Evolutionary conservation across 73 alveolate species (phyloP), one percentile per base, ranked within the genome.

Genomic region (Paramecium octaurelia): DNA sequence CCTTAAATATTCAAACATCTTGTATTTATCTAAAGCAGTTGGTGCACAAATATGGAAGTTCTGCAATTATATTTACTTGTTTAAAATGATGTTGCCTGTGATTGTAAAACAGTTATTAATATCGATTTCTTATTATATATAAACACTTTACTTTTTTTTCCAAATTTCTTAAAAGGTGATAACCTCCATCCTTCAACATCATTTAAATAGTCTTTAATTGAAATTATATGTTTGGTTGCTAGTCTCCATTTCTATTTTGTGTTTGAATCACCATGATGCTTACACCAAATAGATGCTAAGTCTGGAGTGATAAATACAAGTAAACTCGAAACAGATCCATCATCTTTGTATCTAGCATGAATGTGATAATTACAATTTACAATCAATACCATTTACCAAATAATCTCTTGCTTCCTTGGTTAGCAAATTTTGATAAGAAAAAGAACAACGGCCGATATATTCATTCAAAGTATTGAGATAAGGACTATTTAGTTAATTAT

Each of bases 1-100:
- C 24, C 84, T 64, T 34, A 64, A 64, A 64, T 64, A 64, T 64
- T 64, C 84, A 34, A 64, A 64, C 84, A 64, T 64, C 46, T 64
- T 64, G 27, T 64, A 31, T 34, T 64, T 64, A 12, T 64, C 84
- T 27, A 11, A 27, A 14, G 42, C 42, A 2, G 84, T 31, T 6
- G 84, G 84, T 10, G 84, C 84, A 27, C 84, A 64, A 12, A 64
- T 64, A 64, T 64, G 84, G 21, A 64, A 64, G 29, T 64, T 27
- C 31, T 64, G 27, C 84, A 64, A 64, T 64, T 64, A 64, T 9
- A 64, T 64, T 42, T 64, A 18, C 9, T 64, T 64, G 46, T 64
- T 64, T 20, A 64, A 31, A 34, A 64, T 64, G 6, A 64, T 34
- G 10, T 64, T 64, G 6, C 84, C 84, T 31, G 84, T 64, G 3